Base-by-base conservation (phyloP, 192 early-diverging fungal genomes). In the Coemansia erecta region DNA sequence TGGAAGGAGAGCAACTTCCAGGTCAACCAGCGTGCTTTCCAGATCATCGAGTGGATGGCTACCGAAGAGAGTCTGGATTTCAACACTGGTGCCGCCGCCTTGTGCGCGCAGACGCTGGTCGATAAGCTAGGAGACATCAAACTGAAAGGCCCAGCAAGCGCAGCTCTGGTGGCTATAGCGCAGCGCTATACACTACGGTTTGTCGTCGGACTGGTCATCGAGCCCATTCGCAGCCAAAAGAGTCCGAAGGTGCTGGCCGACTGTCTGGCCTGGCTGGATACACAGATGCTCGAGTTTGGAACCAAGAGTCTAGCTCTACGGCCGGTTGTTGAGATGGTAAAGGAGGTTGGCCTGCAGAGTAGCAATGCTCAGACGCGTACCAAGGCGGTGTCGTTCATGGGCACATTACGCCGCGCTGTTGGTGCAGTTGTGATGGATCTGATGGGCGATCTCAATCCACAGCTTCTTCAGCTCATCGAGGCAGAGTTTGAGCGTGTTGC, bases 1-100 rank as follows among this genome's bases (percentile, higher is more conserved):
- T 96, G 91, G 91, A 98, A 98, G 72, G 97, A 99, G 66, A 93
- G 84, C 81, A 99, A 99, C 76, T 98, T 98, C 69, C 95, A 99
- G 60, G 88, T 95, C 28, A 88, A 84, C 51, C 73, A 82, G 7
- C 89, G 85, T 13, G 78, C 92, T 53, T 87, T 91, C 69, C 83
- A 87, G 57, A 74, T 89, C 1, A 85, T 95, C 56, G 84, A 91
- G 57, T 73, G 84, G 35, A 79, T 93, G 57, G 86, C 92, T 24
- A 59, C 68, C 17, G 77, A 80, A 24, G 68, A 83, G 6, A 53
- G 77, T 17, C 68, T 87, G 15, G 78, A 84, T 10, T 95, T 95
- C 58, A 84, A 79, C 31, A 85, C 83, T 7, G 83, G 86, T 0
- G 81, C 85, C n/a, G 94, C 86, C 7, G 81, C 90, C 0, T 70